phyloP scores from a whole-genome alignment of 495 filamentous ascomycete genomes.

The Mycothermus thermophilus region DNA sequence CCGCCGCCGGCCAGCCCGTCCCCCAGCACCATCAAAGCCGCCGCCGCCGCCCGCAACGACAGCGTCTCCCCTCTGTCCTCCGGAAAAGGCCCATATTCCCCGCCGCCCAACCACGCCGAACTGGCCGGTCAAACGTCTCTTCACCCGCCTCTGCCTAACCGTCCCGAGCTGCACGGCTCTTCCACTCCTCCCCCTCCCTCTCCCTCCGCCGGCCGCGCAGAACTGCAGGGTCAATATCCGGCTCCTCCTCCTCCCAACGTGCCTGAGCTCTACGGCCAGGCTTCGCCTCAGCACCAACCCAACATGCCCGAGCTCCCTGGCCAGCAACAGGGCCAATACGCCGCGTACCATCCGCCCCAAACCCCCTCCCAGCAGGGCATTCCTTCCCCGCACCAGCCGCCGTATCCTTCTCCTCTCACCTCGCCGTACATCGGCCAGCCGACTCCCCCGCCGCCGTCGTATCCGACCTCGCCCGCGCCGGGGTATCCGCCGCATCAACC shows the following conservation, averaged over 20 bases:
- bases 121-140: conserved; percentile 12
- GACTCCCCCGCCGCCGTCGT: too few species aligned
- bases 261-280: conserved; percentile 22
- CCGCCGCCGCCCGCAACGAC: conserved; percentile 9
- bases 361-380: too few species aligned
- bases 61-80: conserved; percentile 29
- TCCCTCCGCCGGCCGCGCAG: neutral
- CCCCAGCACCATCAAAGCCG: conserved; percentile 17
- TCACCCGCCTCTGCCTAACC: conserved; percentile 8
- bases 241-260: neutral
- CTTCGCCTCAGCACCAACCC: conserved; percentile 6
- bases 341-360: too few species aligned
- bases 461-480: too few species aligned
- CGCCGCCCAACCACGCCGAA: conserved; percentile 16
- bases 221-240: neutral
- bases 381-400: too few species aligned
- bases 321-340: conserved; percentile 15
- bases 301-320: conserved; percentile 21
- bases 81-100: conserved; percentile 9
- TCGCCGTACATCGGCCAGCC: too few species aligned
- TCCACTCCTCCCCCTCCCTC: neutral
- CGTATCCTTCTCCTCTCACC: too few species aligned
- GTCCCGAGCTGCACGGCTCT: conserved; percentile 6
- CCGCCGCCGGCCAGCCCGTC: conserved; percentile 19
- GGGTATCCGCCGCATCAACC: too few species aligned